Evolutionary conservation across 345 rosid species (phyloP), one percentile per base, ranked within the genome.

Genomic region (Gossypium thurberi): DNA sequence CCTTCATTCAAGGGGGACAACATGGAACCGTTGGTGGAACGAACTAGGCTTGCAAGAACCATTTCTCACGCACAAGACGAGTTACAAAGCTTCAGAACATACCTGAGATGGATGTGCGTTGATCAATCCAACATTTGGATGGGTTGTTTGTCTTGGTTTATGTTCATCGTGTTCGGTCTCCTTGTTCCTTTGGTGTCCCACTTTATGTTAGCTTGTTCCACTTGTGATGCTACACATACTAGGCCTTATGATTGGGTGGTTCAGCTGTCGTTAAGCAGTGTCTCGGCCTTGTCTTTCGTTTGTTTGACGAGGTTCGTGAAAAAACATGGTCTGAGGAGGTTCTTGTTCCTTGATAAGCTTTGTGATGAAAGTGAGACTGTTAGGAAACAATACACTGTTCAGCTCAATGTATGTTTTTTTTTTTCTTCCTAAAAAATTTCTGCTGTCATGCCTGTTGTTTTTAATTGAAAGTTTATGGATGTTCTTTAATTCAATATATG

Each of bases 311-410:
- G 78, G 63, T 95, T 92, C 57, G 79, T 89, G 15, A 83, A 81
- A 78, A 85, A 79, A 76, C 92, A 77, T 62, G 99, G 98, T 28
- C 76, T 92, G 8, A 68, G 91, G 33, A 73, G 98, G 71, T 95
- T 95, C 77, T 81, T 95, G 72, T 95, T 95, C 85, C 84, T 95
- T 52, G 99, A 95, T 63, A 92, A 92, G 84, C 99, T 95, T 14
- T 88, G 89, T 64, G 87, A 88, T 74, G 99, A 90, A 75, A 92
- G 98, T 84, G 97, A 92, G 78, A 88, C 85, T 13, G 98, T 92
- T 0, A 76, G 99, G 0, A 61, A 59, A 0, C 85, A 90, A 13
- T 91, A 95, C 89, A 89, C 90, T 10, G 80, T 74, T 28, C 90
- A 87, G 81, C 98, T 95, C 86, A 84, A 90, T 82, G 99, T 95